phyloP scores from a whole-genome alignment of 768 basidiomycete species.

The Rhodotorula kratochvilovae region DNA sequence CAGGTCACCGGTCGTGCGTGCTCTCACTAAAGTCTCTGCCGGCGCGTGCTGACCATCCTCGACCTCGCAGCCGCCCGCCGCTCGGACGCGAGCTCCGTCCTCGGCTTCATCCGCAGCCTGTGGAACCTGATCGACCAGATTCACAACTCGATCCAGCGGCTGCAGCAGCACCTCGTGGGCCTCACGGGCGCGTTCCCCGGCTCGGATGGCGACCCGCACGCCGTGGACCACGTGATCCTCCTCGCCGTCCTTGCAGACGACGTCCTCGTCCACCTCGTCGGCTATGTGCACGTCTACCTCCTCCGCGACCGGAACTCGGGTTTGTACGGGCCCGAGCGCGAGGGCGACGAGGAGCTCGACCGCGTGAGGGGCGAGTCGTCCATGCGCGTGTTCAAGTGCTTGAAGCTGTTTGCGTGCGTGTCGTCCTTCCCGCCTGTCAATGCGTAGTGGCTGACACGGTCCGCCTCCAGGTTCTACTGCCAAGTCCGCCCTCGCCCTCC shows the following conservation, averaged over 20 bases:
- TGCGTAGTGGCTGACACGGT: no score
- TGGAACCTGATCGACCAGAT: constrained; percentile 32
- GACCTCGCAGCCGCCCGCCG: constrained; percentile 3
- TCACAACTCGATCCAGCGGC: constrained; percentile 28
- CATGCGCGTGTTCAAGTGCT: constrained; percentile 29
- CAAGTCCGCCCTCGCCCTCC: constrained; percentile 2
- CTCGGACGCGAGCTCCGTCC: background rate
- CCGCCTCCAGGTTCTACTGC: constrained; percentile 39
- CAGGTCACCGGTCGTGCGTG: constrained; percentile 22
- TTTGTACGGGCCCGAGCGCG: constrained; percentile 1
- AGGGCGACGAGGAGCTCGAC: constrained; percentile 17
- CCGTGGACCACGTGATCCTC: constrained; percentile 32
- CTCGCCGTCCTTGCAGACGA: constrained; percentile 30
- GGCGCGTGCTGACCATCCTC: no score
- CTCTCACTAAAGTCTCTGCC: no score
- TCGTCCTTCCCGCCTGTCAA: rapidly evolving
- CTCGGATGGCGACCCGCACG: constrained; percentile 12
- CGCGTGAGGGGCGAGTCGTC: constrained; percentile 11
- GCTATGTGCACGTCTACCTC: constrained; percentile 10
- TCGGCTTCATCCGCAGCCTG: constrained; percentile 30
- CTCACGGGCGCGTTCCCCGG: background rate
- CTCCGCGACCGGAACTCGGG: background rate
- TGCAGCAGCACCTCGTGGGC: constrained; percentile 35
- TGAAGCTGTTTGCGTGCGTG: constrained; percentile 27
- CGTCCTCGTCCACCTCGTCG: constrained; percentile 28